Conservation (phyloP, 1,284 basidiomycete genomes). For the Erythrobasidium hasegawianum region DNA sequence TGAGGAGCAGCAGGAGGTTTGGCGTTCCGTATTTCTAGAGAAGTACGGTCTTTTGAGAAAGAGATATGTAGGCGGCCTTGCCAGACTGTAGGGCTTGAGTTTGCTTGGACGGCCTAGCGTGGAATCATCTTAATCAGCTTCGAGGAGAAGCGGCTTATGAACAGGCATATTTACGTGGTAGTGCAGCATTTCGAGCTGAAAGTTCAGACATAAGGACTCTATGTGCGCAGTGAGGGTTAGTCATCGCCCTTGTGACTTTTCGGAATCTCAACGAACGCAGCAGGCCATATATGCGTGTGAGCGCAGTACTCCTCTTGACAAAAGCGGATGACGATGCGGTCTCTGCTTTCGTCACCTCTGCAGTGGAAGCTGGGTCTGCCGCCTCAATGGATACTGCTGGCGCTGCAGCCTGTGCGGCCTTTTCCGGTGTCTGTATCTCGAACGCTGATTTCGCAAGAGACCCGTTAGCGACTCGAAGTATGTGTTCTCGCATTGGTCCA, state of each 20-base stretch:
- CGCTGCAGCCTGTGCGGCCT: no score
- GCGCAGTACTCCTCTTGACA: conserved; percentile 6
- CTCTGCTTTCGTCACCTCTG: not conserved
- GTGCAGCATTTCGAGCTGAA: conserved; percentile 75
- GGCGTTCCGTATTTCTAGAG: conserved; percentile 14
- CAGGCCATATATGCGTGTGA: not conserved
- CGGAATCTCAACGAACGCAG: conserved; percentile 4
- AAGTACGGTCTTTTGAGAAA: conserved; percentile 3
- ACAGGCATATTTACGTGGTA: conserved; percentile 58
- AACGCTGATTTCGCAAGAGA: conserved; percentile 55
- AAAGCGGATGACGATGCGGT: not conserved
- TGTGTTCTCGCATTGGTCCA: conserved; percentile 45
- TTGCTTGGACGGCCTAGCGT: conserved; percentile 73
- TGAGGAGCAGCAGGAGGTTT: conserved; percentile 2
- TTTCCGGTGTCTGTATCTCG: not conserved
- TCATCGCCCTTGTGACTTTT: not conserved
- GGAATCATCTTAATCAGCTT: no score
- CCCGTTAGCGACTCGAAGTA: conserved; percentile 52
- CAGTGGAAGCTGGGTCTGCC: not conserved
- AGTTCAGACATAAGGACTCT: conserved; percentile 81
- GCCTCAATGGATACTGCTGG: no score
- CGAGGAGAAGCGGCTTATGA: conserved; percentile 54
- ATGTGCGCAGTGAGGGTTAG: not conserved
- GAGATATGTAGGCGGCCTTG: conserved; percentile 20
- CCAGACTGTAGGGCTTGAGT: conserved; percentile 50